Percentiles rank a stretch among this genome's conserved stretches.
phyloP scores from a whole-genome alignment of 78 protist genomes.

The Polysphondylium violaceum region DNA sequence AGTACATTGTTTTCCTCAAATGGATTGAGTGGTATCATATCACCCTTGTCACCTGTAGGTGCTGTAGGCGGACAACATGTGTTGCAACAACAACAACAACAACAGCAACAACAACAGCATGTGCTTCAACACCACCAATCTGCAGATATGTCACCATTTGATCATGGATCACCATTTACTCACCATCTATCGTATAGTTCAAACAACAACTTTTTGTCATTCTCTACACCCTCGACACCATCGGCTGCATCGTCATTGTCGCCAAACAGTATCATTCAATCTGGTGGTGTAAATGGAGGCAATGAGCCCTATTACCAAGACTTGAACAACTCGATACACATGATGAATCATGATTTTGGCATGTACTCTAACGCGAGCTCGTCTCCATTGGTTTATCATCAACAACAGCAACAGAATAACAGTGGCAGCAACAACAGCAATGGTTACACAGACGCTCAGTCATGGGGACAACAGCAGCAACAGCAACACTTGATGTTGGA shows the following conservation, averaged over 20 bases:
- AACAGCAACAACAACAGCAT: no score
- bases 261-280: background rate
- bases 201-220: background rate
- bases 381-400: background rate
- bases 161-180: background rate
- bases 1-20: background rate
- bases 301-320: background rate
- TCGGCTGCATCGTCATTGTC: background rate
- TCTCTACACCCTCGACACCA: background rate
- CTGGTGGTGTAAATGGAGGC: background rate
- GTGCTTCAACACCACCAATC: no score
- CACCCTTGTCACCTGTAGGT: no score
- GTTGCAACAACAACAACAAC: no score
- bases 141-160: no score
- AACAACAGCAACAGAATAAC: background rate
- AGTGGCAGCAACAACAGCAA: slow-evolving; percentile 10
- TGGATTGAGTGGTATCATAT: background rate
- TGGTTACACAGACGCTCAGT: background rate
- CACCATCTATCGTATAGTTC: background rate
- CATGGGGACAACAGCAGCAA: background rate
- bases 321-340: no score
- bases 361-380: no score
- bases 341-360: no score
- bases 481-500: background rate
- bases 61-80: no score